Conservation (phyloP, 441 rosid species). For the Pelargonium fulgidum region DNA sequence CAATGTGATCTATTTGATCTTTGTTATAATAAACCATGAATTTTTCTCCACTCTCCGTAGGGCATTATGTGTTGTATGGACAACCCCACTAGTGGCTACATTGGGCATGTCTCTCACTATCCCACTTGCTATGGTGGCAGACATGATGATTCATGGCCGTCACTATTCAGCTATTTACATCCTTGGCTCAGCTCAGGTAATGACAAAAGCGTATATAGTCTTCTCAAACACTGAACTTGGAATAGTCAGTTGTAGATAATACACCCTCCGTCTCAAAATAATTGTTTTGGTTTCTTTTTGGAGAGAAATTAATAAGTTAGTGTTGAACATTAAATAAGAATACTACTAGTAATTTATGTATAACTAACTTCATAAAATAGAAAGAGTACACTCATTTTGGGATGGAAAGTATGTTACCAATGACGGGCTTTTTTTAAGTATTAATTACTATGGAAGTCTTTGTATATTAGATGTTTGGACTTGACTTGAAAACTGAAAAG, state of each 20-base stretch:
- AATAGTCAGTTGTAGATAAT: not conserved
- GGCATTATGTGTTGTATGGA: conserved; percentile 81
- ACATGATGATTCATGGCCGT: conserved; percentile 72
- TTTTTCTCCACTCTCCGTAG: conserved; percentile 24
- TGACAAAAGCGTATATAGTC: not conserved
- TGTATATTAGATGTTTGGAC: not conserved
- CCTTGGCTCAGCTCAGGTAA: conserved; percentile 72
- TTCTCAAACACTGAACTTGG: not conserved
- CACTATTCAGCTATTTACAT: conserved; percentile 69
- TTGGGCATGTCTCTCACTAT: conserved; percentile 79
- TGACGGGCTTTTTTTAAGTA: not conserved
- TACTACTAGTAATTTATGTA: too few species aligned
- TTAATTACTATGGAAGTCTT: not conserved
- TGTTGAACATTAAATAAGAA: too few species aligned
- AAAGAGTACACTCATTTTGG: too few species aligned
- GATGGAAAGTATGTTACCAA: too few species aligned
- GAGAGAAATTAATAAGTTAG: too few species aligned
- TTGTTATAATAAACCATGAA: conserved; percentile 1
- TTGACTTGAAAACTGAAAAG: not conserved
- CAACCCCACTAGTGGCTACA: conserved; percentile 77
- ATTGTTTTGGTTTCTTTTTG: not conserved
- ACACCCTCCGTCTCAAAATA: not conserved
- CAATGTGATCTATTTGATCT: not conserved
- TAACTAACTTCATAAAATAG: too few species aligned
- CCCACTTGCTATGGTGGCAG: conserved; percentile 81